Evolutionary conservation across 192 early-diverging fungal species (phyloP), one percentile per base, ranked within the genome.

Genomic region (Umbelopsis vinacea): DNA sequence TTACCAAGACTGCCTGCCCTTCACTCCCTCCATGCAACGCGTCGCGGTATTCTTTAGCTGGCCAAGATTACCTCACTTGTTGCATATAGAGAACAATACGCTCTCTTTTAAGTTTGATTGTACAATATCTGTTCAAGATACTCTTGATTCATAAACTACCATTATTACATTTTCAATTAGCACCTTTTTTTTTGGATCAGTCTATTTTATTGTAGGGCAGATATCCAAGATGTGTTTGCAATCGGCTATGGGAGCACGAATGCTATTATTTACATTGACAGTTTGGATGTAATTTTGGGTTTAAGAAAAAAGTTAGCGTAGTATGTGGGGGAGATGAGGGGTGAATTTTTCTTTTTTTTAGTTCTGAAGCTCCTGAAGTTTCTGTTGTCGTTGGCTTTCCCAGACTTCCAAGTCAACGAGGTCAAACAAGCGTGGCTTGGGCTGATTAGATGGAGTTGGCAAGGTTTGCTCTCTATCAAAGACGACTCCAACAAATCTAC

Each of bases 401-500:
- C 57, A 63, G 26, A 35, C 15, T 7, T 37, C 57, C 15, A 85
- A 70, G 69, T 94, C 87, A 12, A 94, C 83, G 67, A 92, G 68
- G 38, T 86, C 82, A 77, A 94, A 94, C 22, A 86, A 83, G 73
- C 92, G 85, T 55, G 83, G 85, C 66, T 89, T 88, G 35, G 90
- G 91, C 50, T 88, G 84, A 66, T 85, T 82, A 12, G 79, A 69
- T 21, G 85, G 81, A 33, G 84, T 84, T 43, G 92, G 91, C 57
- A 92, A 85, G 29, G 81, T 80, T 24, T 89, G 86, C 29, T 90
- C 85, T 71, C 86, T 86, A 46, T 87, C 69, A 67, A 88, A 77
- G 1, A 88, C 80, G 10, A 94, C 89, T 12, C 89, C 90, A 73
- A 94, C 85, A 78, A 82, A 88, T 33, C 89, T 84, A 46, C 89